Evolutionary conservation across 2,329 filamentous ascomycete species (phyloP), one percentile per base, ranked within the genome.

Genomic region (Fusarium sp.): DNA sequence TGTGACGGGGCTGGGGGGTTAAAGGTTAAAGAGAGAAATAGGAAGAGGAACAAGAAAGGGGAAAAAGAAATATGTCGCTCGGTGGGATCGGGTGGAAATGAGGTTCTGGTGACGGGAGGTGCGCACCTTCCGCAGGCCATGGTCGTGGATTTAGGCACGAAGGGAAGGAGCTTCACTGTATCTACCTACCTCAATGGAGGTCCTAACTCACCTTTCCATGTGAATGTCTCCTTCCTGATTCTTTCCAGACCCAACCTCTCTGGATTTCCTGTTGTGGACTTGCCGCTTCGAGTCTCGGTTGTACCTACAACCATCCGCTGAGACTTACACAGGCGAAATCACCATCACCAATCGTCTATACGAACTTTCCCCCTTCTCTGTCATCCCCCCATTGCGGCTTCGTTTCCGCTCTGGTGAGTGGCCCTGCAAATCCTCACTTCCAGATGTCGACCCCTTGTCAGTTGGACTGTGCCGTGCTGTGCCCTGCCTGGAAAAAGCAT

Each of bases 51-150:
- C 3, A 23, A 23, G 23, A 23, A 23, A 23, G 23, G 23, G 23
- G 23, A 66, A 66, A 65, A 68, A 55, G 23, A 64, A 73, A 69
- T 46, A 55, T 50, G 36, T 57, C 52, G 57, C 50, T 47, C 51
- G 62, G 40, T 13, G 46, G 55, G 30, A 56, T 66, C 64, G 62
- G 68, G 68, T 65, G 68, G 64, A 71, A 71, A 71, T 71, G 68
- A 71, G 64, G 27, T 58, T 55, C 16, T 41, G n/a, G 13, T 34
- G 34, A 18, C 34, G 30, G 30, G 59, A 46, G 40, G 48, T 36
- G 18, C 37, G 62, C 40, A 64, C 66, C 31, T 70, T 69, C 56
- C 53, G 36, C 50, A 46, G 27, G 30, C 39, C 54, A 47, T 47
- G 43, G 23, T 58, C 34, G 44, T 40, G 44, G 27, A 16, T 51